Base-by-base conservation (phyloP, 148 eudicot species). In the Chenopodium album region DNA sequence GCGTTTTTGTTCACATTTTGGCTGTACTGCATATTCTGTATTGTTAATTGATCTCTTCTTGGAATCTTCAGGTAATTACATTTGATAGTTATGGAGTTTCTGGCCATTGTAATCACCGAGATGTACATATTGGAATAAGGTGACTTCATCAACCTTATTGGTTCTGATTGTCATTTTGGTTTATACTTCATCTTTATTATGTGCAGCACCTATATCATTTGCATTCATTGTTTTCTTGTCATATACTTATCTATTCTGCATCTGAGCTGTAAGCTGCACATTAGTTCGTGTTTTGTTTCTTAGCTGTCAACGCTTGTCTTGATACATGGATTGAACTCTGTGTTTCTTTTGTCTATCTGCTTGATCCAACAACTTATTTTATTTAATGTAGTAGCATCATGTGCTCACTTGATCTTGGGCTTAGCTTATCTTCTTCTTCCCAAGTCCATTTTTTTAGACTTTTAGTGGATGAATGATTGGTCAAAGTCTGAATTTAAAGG, bases 31-130 rank as follows among this genome's bases (percentile, higher is more conserved):
- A 54, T 44, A 0, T 41, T 41, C 44, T 5, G 44, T 41, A 6
- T 5, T 41, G 44, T 41, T 41, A 44, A 16, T 70, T 69, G 14
- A 47, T 3, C 48, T 59, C 56, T 26, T 69, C 9, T 48, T 46
- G 31, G 60, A 66, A 41, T 79, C 82, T 77, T 32, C 90, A 90
- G 94, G 87, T 96, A 72, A 82, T 96, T 75, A 92, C 93, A 68
- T 96, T 96, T 76, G 99, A 96, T 80, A 78, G 80, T 32, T 92
- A 90, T 86, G 98, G 99, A 66, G 95, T 96, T 80, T 96, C 98
- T 63, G 99, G 99, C 67, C 99, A 96, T 84, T 91, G 94, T 83
- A 94, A 96, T 86, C 99, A 96, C 80, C 83, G 92, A 69, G 99
- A 96, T 66, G 89, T 91, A 2, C 85, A 91, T 84, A 85, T 76